phyloP scores from a whole-genome alignment of 2,329 filamentous ascomycete species.

The Stenocarpella maydis region DNA sequence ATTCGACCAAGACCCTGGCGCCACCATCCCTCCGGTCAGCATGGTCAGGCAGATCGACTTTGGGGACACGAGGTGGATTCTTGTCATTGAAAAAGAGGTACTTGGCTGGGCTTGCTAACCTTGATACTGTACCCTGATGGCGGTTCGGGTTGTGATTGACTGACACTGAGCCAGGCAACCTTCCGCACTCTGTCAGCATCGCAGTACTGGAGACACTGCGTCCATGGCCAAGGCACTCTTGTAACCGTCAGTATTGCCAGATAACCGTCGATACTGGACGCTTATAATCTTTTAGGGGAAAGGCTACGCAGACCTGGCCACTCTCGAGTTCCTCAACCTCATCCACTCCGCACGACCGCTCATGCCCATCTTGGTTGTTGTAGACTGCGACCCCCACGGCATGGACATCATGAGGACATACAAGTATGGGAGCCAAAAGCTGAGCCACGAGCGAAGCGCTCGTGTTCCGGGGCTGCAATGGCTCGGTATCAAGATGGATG shows the following conservation, averaged over 20 bases:
- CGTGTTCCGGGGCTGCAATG: conserved; percentile 63
- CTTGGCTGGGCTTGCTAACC: conserved; percentile 11
- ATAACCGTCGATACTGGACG: not conserved
- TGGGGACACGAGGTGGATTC: conserved; percentile 65
- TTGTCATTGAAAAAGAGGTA: conserved; percentile 84
- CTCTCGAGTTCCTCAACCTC: conserved; percentile 68
- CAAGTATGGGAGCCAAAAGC: conserved; percentile 70
- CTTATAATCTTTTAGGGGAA: conserved; percentile 65
- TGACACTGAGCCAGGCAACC: conserved; percentile 64
- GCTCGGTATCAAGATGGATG: conserved; percentile 66
- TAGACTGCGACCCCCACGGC: conserved; percentile 82
- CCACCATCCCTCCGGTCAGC: conserved; percentile 64
- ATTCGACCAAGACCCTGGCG: conserved; percentile 43
- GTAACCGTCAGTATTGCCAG: conserved; percentile 63
- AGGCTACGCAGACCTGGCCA: conserved; percentile 81
- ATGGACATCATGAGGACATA: conserved; percentile 78
- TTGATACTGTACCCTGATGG: too few relatives aligned
- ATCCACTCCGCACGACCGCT: conserved; percentile 56
- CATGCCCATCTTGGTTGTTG: conserved; percentile 68
- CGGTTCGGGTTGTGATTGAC: not conserved
- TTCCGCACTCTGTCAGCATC: conserved; percentile 72
- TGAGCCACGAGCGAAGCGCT: conserved; percentile 66
- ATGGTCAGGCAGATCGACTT: conserved; percentile 61
- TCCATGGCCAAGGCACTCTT: conserved; percentile 66
- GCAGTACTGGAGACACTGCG: conserved; percentile 59